These are phyloP conservation scores for Gnaphalium uliginosum DNA, from an alignment of 129 eudicot species.

Conservation along the genomic window DNA sequence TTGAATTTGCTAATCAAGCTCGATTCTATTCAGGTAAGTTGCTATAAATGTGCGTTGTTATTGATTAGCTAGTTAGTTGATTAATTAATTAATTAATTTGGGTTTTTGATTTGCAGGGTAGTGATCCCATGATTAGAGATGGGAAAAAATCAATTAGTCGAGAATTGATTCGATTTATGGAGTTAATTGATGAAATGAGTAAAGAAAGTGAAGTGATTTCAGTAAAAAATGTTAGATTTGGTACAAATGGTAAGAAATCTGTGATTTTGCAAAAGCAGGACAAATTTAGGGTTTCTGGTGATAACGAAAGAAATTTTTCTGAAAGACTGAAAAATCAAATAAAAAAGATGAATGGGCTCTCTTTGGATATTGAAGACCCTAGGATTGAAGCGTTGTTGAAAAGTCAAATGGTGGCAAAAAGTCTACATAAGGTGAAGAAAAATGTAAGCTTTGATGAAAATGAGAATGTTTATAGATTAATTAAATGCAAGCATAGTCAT, in stretches of 20 bases:
- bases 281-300: conserved; percentile 29
- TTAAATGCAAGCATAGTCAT: conserved; percentile 33
- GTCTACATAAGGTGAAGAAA: conserved; percentile 50
- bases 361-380: conserved; percentile 36
- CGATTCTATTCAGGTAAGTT: conserved; percentile 65
- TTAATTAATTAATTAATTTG: conserved; percentile 20
- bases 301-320: conserved; percentile 32
- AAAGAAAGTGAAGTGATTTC: conserved; percentile 39
- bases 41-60: background rate
- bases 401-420: conserved; percentile 37
- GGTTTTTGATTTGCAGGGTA: conserved; percentile 55
- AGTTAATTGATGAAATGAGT: conserved; percentile 56
- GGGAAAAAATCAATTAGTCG: conserved; percentile 64
- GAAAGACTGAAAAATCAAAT: conserved; percentile 41
- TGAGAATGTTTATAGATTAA: conserved; percentile 60
- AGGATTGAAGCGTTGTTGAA: conserved; percentile 42
- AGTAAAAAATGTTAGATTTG: conserved; percentile 49
- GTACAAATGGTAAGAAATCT: conserved; percentile 38
- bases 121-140: conserved; percentile 86
- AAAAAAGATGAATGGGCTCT: conserved; percentile 34
- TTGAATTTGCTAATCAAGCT: conserved; percentile 59
- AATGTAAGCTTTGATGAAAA: conserved; percentile 76
- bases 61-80: background rate
- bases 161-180: conserved; percentile 65
- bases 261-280: conserved; percentile 33